phyloP scores from a whole-genome alignment of 768 basidiomycete genomes.

The Pulveroboletus sp. region DNA sequence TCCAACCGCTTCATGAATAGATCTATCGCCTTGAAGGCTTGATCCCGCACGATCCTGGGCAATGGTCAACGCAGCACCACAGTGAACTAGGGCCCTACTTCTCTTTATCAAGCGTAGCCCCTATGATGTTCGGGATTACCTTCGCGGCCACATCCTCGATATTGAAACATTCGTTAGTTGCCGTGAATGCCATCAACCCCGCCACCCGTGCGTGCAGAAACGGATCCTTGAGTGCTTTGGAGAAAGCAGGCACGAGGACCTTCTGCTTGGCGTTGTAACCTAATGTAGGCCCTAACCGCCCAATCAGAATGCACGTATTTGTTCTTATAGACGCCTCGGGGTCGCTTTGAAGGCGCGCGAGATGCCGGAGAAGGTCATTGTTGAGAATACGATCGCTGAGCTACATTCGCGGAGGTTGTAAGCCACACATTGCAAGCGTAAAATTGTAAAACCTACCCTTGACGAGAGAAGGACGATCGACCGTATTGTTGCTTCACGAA shows the following conservation, averaged over 20 bases:
- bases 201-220: slow-evolving; percentile 94
- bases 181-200: slow-evolving; percentile 93
- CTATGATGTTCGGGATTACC: slow-evolving; percentile 82
- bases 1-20: slow-evolving; percentile 84
- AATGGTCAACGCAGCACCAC: neutral
- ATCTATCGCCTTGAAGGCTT: slow-evolving; percentile 91
- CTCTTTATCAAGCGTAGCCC: slow-evolving; percentile 83
- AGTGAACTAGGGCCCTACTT: slow-evolving; percentile 51
- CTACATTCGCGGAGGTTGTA: slow-evolving; percentile 35
- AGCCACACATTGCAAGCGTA: neutral
- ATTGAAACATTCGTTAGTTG: slow-evolving; percentile 86
- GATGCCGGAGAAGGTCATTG: slow-evolving; percentile 88
- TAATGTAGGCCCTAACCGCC: slow-evolving; percentile 79
- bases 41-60: slow-evolving; percentile 83
- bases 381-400: slow-evolving; percentile 89
- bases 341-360: slow-evolving; percentile 91
- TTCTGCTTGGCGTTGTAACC: slow-evolving; percentile 90
- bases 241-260: slow-evolving; percentile 95
- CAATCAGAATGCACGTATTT: slow-evolving; percentile 94
- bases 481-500: slow-evolving; percentile 92
- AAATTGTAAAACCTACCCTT: slow-evolving; percentile 48
- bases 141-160: slow-evolving; percentile 82
- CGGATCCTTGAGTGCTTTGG: slow-evolving; percentile 79
- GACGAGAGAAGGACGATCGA: slow-evolving; percentile 79
- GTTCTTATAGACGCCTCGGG: slow-evolving; percentile 93